Evolutionary conservation across 495 filamentous ascomycete species (phyloP), one percentile per base, ranked within the genome.

Genomic region (Extremus antarcticus): DNA sequence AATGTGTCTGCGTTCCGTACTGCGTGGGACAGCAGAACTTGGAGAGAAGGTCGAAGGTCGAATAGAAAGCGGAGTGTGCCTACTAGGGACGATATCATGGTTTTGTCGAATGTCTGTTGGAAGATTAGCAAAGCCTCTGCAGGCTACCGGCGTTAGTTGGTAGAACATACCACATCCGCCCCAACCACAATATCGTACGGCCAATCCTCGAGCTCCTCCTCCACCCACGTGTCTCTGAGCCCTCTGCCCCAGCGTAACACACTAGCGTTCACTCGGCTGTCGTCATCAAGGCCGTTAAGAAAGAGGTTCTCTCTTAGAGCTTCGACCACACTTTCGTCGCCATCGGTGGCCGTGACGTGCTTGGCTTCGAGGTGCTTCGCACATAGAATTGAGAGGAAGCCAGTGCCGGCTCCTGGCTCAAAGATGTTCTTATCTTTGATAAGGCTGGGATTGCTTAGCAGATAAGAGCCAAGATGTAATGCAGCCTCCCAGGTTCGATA

Each of bases 401-500:
- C 91, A 0, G 91, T 95, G 0, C 91, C 91, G 0, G 88, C 82
- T 2, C 92, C 91, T 15, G 96, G 74, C 64, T 97, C 91, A n/a
- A 97, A 73, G 3, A 96, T 73, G 0, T 70, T 73, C 57, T 84
- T 84, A 13, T 72, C 73, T 35, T 57, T 56, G 11, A 92, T 66
- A 15, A 78, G 56, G 0, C 61, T 47, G 0, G 64, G 48, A 0
- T 62, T 58, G 16, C 73, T 69, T 11, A 78, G 71, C 29, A 92
- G 80, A 59, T 83, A 94, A 20, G 86, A 77, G 0, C 83, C 88
- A 0, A 96, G 75, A 64, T 90, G 85, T n/a, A 97, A 70, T 0
- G 88, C 82, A 2, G 91, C 91, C 71, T 95, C 91, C 91, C 91
- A 97, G 3, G 91, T 97, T 11, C 91, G 80, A 24, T 88, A 73